A percentile compares a stretch with the other conserved stretches of the same genome.
Conservation (phyloP, 805 yeast genomes). For the Candida methanosorbosa region DNA sequence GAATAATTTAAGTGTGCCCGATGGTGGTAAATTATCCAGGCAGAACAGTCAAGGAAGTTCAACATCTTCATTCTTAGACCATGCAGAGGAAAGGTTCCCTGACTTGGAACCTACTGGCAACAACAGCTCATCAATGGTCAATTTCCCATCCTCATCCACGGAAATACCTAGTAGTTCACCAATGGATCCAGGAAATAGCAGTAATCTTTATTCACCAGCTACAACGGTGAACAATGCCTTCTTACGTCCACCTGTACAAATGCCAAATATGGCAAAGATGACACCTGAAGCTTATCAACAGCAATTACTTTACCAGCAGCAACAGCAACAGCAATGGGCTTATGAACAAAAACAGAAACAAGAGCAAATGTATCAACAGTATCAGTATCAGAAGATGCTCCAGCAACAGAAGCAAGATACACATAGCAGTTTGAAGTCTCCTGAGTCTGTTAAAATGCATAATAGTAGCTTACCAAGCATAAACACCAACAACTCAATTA, state of each 20-base stretch:
- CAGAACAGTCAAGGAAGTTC: constrained; percentile 1
- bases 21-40: constrained; percentile 1
- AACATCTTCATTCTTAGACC: constrained; percentile 18
- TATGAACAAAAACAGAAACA: constrained; percentile 3
- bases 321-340: no score
- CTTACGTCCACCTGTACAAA: constrained; percentile 7
- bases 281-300: constrained; percentile 5
- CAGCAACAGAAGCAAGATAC: constrained; percentile 1
- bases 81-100: constrained; percentile 44
- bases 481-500: constrained; percentile 8
- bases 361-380: constrained; percentile 14
- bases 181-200: no score
- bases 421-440: no score
- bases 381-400: constrained; percentile 9
- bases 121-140: constrained; percentile 6
- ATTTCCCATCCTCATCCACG: constrained; percentile 4
- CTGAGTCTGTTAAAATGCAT: no score
- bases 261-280: no score
- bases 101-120: constrained; percentile 29
- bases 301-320: constrained; percentile 6
- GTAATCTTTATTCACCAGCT: no score
- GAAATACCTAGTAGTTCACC: no score
- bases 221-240: constrained; percentile 21
- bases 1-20: not conserved
- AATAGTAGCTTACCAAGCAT: constrained; percentile 13